A percentile compares a stretch with the other conserved stretches of the same genome.
Evolutionary conservation across 2,329 filamentous ascomycete genomes (phyloP).

Genomic region (Xylariaceae sp.): DNA sequence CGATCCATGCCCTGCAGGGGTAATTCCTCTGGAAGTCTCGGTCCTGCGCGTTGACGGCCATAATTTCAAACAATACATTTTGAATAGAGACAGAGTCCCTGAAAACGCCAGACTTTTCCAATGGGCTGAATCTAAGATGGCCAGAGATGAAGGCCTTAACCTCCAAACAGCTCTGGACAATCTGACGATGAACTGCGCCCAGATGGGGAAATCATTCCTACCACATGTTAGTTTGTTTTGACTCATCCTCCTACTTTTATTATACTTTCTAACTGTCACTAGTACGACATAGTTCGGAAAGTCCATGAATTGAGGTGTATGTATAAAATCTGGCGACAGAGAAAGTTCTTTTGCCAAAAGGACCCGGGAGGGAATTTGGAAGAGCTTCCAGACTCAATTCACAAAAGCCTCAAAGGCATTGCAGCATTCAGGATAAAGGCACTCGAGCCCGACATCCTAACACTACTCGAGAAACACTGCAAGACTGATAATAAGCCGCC

Average conservation of each 20-base stretch:
- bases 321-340: conserved; percentile 52
- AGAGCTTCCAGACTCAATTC: conserved; percentile 40
- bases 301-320: conserved; percentile 53
- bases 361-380: conserved; percentile 28
- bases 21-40: conserved; percentile 19
- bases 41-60: conserved; percentile 19
- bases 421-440: conserved; percentile 30
- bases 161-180: conserved; percentile 35
- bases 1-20: conserved; percentile 8
- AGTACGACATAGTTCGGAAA: conserved; percentile 47
- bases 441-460: conserved; percentile 32
- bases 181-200: conserved; percentile 26
- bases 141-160: conserved; percentile 16
- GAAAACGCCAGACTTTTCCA: conserved; percentile 19
- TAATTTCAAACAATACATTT: conserved; percentile 15
- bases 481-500: conserved; percentile 28
- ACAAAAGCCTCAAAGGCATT: conserved; percentile 30
- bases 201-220: conserved; percentile 19
- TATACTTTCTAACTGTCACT: conserved; percentile 27
- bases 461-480: conserved; percentile 21
- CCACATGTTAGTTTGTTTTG: conserved; percentile 31
- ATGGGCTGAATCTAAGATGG: conserved; percentile 33
- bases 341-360: conserved; percentile 44
- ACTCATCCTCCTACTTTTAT: background rate
- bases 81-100: conserved; percentile 12